Evolutionary conservation across 352 stramenopile species (phyloP).

Genomic region (Lagenidium giganteum): DNA sequence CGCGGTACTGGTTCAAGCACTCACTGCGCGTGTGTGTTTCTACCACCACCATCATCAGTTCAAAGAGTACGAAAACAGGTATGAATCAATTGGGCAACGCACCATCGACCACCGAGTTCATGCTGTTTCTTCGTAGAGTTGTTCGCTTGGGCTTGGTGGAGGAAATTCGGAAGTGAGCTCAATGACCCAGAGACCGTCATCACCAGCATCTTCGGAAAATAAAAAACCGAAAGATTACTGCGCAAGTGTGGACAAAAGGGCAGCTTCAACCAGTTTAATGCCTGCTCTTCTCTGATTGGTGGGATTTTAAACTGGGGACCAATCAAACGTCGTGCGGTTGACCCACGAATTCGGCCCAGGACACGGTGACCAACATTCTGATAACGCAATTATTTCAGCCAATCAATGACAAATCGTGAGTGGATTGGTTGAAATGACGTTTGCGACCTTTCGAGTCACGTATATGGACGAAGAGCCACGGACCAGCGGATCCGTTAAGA

Average conservation of each 20-base stretch:
- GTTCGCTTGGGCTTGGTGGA: too few relatives aligned
- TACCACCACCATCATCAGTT: background rate
- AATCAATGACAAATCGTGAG: slow-evolving; percentile 1
- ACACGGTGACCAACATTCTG: background rate
- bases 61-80: background rate
- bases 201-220: too few relatives aligned
- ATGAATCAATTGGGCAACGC: background rate
- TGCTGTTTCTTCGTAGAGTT: background rate
- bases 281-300: too few relatives aligned
- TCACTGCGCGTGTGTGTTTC: slow-evolving; percentile 22
- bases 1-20: slow-evolving; percentile 69
- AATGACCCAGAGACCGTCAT: too few relatives aligned
- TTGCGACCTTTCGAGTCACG: slow-evolving; percentile 17
- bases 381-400: slow-evolving; percentile 2
- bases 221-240: too few relatives aligned
- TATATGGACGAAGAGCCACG: background rate
- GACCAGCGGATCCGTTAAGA: background rate
- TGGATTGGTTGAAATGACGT: slow-evolving; percentile 6
- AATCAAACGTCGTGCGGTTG: slow-evolving; percentile 1
- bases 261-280: too few relatives aligned
- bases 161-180: too few relatives aligned
- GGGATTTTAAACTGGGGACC: background rate
- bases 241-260: too few relatives aligned
- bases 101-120: slow-evolving; percentile 8
- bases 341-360: too few relatives aligned